Evolutionary conservation across 306 rosid genomes (phyloP).

Genomic region (Quercus rubra): DNA sequence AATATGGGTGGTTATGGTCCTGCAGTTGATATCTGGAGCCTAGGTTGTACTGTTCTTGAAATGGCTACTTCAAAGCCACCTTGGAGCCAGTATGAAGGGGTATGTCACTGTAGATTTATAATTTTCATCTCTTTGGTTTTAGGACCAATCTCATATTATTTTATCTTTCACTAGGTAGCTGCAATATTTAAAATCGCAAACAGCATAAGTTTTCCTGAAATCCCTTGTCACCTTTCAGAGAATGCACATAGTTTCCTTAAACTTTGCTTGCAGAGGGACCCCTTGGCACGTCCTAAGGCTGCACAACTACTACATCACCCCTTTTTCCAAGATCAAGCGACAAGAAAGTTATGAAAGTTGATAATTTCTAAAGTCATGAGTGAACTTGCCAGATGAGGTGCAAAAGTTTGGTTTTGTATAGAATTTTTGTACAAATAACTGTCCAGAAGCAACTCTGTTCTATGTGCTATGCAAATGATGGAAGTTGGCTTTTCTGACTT

Average conservation of each 20-base stretch:
- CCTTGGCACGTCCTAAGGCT: background rate
- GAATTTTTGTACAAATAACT: too few species aligned
- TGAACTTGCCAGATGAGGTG: too few species aligned
- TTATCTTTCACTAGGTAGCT: background rate
- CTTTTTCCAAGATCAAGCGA: background rate
- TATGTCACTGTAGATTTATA: background rate
- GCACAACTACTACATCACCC: conserved; percentile 3
- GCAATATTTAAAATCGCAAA: background rate
- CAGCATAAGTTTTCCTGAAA: background rate
- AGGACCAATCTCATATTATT: background rate
- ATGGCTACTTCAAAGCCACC: conserved; percentile 95
- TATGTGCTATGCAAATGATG: too few species aligned
- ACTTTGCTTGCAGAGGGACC: conserved; percentile 1
- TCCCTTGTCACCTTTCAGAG: background rate
- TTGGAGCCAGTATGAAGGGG: conserved; percentile 85
- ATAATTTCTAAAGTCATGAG: too few species aligned
- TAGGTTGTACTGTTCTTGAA: conserved; percentile 93
- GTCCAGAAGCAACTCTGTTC: too few species aligned
- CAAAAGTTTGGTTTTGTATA: too few species aligned
- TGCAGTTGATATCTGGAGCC: conserved; percentile 94
- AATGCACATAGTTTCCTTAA: background rate
- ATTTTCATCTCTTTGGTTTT: background rate
- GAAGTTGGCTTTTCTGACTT: too few species aligned
- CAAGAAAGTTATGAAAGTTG: too few species aligned
- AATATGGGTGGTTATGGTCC: conserved; percentile 78